Evolutionary conservation across 148 eudicot genomes (phyloP), one percentile per base, ranked within the genome.

Genomic region (Selenicereus undatus): DNA sequence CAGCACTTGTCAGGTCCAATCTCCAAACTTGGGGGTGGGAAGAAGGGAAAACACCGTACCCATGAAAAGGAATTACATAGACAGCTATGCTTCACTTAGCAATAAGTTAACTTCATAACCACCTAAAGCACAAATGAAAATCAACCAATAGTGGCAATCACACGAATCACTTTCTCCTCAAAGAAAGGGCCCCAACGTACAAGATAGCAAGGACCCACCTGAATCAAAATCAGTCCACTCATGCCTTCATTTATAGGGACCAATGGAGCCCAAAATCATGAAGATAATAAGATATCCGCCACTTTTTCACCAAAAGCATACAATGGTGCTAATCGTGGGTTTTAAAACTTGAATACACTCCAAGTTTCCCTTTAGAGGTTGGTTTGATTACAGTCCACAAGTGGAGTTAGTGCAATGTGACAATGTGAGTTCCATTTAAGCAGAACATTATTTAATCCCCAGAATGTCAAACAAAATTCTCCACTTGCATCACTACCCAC

Each of bases 231-330:
- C 60, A 76, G 0, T 70, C 81, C 58, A 30, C 82, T 79, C 48
- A 68, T 42, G 6, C 17, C 42, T 79, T 12, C 6, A 66, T 3
- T 69, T 51, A 32, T 66, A 18, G 29, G 76, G 83, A 75, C 64
- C 65, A 54, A 30, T 43, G 8, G 17, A 14, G n/a, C 77, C 39
- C 36, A 58, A 14, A 80, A 52, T 80, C 77, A 48, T 30, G 51
- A 81, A 65, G 42, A n/a, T n/a, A n/a, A n/a, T n/a, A n/a, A n/a
- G n/a, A 81, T 81, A 81, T 81, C 73, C 74, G 22, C 64, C n/a
- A 43, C 62, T 30, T 50, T 43, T 20, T 75, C 9, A 43, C 78
- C 16, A 76, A 51, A 17, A 62, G 43, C 62, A 35, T 35, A 27
- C 42, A 81, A 20, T 79, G 39, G 1, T 43, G 71, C 27, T 27